Base-by-base conservation (phyloP, 2,329 filamentous ascomycete species). In the Tothia fuscella region DNA sequence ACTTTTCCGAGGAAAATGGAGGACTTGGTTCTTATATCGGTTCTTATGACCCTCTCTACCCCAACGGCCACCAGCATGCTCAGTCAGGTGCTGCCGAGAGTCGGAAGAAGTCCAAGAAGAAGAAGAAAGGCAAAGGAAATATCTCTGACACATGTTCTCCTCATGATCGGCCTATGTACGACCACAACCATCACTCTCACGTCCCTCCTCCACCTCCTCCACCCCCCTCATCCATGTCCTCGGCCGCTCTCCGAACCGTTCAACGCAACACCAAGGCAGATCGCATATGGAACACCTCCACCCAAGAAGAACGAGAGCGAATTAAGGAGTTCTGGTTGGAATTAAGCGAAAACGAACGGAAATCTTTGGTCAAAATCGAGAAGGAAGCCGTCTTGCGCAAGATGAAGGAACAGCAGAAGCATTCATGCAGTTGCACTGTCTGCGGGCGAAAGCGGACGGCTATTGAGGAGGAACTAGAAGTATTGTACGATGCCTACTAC, bases 361-460 rank as follows among this genome's bases (percentile, higher is more conserved):
- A 93, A 59, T 91, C 85, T 13, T 69, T 98, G 35, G 87, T 98
- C 56, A 95, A 95, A 63, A 89, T 98, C 22, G 91, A 98, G 64
- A 98, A 98, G 65, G 89, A 98, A 62, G 89, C 91, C 6, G 91
- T 98, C 1, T 67, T 98, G 43, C 87, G 85, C 57, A 98, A 98
- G 70, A 98, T 98, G 91, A 98, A 98, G 70, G 91, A 98, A 62
- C 91, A 98, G 62, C 91, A 98, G 62, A 96, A 96, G 63, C 88
- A 96, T 60, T 96, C 89, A 2, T 98, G 91, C 68, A 95, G 88
- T 60, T 98, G 91, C 63, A 93, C 87, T 4, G 89, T 98, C 30
- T 98, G 91, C 61, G 91, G 91, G 41, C 77, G 91, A 50, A 98
- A 98, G 67, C 78, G 91, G 41, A 94, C 83, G 10, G 91, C 91